These are phyloP conservation scores for Haplosporangium sp. DNA, from an alignment of 371 early-diverging fungal species.

Conservation along the genomic window DNA sequence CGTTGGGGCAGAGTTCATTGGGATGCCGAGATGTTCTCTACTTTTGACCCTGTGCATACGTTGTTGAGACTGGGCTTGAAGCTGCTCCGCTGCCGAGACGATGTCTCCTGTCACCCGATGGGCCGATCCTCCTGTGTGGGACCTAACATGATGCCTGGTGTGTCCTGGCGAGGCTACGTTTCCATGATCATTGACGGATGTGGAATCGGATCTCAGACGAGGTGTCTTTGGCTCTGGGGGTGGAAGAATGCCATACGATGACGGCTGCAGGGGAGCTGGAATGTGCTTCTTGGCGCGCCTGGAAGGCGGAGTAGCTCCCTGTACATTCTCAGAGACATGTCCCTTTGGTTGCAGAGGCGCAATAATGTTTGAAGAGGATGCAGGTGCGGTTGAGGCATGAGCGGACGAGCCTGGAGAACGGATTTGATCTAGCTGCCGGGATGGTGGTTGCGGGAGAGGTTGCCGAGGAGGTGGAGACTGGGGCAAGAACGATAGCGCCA, in stretches of 20 bases:
- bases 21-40: conserved; percentile 41
- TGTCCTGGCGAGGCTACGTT: conserved; percentile 7
- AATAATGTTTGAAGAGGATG: conserved; percentile 21
- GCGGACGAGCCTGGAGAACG: conserved; percentile 14
- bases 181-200: conserved; percentile 30
- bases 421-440: background rate
- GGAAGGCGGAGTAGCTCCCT: conserved; percentile 17
- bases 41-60: conserved; percentile 33
- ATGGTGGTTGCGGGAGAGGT: conserved; percentile 25
- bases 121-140: conserved; percentile 48
- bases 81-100: conserved; percentile 20
- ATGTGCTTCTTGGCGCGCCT: conserved; percentile 35
- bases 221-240: conserved; percentile 32
- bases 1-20: conserved; percentile 37
- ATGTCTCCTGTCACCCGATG: conserved; percentile 31
- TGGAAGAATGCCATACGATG: conserved; percentile 7
- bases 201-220: conserved; percentile 45
- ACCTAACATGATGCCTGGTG: conserved; percentile 28
- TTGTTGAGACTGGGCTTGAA: conserved; percentile 36
- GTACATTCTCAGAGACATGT: conserved; percentile 23
- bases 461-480: conserved; percentile 28
- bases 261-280: conserved; percentile 35
- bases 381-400: conserved; percentile 22
- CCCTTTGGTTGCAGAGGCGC: conserved; percentile 13
- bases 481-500: conserved; percentile 8